Percentiles rank a stretch among this genome's conserved stretches.
phyloP scores from a whole-genome alignment of 202 grass and related monocot species.

The Bolboschoenoplectus hybrid region DNA sequence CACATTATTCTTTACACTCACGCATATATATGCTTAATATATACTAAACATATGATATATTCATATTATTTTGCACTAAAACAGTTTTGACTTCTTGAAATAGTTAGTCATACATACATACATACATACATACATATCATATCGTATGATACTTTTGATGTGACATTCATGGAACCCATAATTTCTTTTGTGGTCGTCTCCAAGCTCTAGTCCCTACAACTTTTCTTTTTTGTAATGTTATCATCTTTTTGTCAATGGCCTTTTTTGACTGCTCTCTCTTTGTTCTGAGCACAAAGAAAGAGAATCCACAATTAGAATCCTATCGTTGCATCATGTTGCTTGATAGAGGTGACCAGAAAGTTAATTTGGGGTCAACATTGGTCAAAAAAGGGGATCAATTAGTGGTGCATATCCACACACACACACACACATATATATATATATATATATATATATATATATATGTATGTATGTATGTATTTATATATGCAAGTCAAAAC shows the following conservation, averaged over 20 bases:
- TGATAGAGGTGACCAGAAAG: neutral
- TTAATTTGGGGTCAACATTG: constrained; percentile 10
- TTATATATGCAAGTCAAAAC: neutral
- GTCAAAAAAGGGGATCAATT: neutral
- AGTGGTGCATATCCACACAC: neutral
- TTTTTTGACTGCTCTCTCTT: neutral
- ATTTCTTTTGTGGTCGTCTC: constrained; percentile 5
- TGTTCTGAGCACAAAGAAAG: neutral
- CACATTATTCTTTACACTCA: neutral
- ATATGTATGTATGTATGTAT: too few relatives aligned
- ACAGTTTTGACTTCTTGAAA: neutral
- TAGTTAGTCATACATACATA: neutral
- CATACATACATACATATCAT: neutral
- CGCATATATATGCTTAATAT: too few relatives aligned
- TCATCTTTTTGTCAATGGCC: neutral
- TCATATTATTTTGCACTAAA: too few relatives aligned
- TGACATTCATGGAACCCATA: neutral
- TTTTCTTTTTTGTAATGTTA: neutral
- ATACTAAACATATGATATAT: too few relatives aligned
- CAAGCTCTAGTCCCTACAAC: neutral
- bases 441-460: too few relatives aligned
- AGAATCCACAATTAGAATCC: neutral
- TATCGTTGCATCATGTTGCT: neutral
- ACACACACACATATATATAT: neutral
- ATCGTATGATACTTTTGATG: neutral